Percentiles rank a stretch among this genome's conserved stretches.
These are phyloP conservation scores for Gossypium rotundifolium DNA, from an alignment of 345 rosid genomes.

Conservation along the genomic window DNA sequence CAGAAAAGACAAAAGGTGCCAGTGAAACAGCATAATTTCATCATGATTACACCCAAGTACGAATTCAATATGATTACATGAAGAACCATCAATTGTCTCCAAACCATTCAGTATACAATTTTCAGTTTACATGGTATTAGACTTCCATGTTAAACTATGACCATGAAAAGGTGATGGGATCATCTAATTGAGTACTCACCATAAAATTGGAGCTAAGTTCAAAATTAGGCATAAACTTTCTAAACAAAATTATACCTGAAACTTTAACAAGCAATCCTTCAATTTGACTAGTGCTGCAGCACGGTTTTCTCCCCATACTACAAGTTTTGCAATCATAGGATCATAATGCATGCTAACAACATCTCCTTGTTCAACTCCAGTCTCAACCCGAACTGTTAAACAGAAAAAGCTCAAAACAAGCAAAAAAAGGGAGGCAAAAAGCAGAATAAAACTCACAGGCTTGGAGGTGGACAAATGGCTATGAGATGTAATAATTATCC, in stretches of 20 bases:
- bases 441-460: background rate
- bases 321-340: constrained; percentile 99
- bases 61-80: background rate
- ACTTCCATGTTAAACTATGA: background rate
- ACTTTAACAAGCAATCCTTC: constrained; percentile 76
- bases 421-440: background rate
- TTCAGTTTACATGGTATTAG: background rate
- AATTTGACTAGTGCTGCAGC: constrained; percentile 77
- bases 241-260: constrained; percentile 50
- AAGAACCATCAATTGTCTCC: constrained; percentile 1
- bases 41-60: background rate
- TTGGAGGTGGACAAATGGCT: constrained; percentile 3
- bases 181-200: constrained; percentile 5
- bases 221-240: constrained; percentile 3
- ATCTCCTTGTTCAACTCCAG: constrained; percentile 93
- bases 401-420: constrained; percentile 16
- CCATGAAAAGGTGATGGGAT: background rate
- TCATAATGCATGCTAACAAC: constrained; percentile 96
- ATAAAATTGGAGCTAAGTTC: constrained; percentile 9
- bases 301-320: constrained; percentile 82
- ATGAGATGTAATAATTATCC: constrained; percentile 2
- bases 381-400: constrained; percentile 75
- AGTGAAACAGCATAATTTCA: background rate
- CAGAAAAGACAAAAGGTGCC: background rate
- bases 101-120: background rate